These are phyloP conservation scores for Auriscalpium microsporum DNA, from an alignment of 768 basidiomycete genomes.

Conservation along the genomic window DNA sequence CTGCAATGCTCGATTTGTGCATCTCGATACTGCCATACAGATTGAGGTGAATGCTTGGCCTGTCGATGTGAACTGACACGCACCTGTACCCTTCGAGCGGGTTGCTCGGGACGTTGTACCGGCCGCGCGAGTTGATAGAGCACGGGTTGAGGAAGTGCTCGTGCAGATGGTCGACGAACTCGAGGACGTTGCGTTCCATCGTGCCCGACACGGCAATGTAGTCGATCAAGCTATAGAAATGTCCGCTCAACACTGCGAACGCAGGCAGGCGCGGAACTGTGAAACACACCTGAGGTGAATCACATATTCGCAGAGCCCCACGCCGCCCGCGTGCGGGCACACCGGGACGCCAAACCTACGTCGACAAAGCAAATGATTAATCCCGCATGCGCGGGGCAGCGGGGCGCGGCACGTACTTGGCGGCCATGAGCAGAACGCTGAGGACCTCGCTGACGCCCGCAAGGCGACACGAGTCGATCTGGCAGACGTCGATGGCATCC, in stretches of 20 bases:
- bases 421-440: slow-evolving; percentile 81
- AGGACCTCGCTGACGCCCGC: slow-evolving; percentile 94
- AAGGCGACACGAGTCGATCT: slow-evolving; percentile 91
- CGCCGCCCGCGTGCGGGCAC: slow-evolving; percentile 92
- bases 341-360: slow-evolving; percentile 75
- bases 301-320: slow-evolving; percentile 88
- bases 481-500: slow-evolving; percentile 89
- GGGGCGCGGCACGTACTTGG: slow-evolving; percentile 46
- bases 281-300: slow-evolving; percentile 59
- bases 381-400: neutral
- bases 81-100: slow-evolving; percentile 75
- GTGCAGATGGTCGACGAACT: slow-evolving; percentile 86
- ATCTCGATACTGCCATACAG: slow-evolving; percentile 68
- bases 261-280: neutral
- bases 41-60: neutral
- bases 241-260: neutral
- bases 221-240: slow-evolving; percentile 64
- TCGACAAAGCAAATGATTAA: neutral
- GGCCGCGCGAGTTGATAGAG: slow-evolving; percentile 74
- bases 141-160: slow-evolving; percentile 88
- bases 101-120: slow-evolving; percentile 80
- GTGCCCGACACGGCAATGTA: slow-evolving; percentile 86
- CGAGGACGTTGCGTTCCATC: slow-evolving; percentile 92
- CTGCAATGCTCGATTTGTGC: slow-evolving; percentile 67
- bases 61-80: slow-evolving; percentile 7